Percentiles rank a stretch among this genome's conserved stretches.
Conservation (phyloP, 2,329 filamentous ascomycete genomes). For the Penicillium sp. region DNA sequence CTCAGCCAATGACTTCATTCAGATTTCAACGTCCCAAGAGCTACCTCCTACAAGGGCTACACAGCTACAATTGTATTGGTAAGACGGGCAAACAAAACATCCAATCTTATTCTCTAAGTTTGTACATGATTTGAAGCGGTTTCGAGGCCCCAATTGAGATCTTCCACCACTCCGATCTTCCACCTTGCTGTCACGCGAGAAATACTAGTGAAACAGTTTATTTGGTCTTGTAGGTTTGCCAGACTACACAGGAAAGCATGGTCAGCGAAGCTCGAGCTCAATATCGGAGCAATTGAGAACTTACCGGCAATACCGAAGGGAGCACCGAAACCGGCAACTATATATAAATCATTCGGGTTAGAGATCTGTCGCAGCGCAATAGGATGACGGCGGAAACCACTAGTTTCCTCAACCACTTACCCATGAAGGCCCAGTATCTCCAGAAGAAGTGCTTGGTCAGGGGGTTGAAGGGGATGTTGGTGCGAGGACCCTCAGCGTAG, state of each 20-base stretch:
- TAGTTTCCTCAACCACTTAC: slow-evolving; percentile 49
- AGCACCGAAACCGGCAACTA: slow-evolving; percentile 62
- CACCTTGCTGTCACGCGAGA: slow-evolving; percentile 24
- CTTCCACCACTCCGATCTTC: slow-evolving; percentile 22
- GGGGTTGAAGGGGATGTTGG: slow-evolving; percentile 97
- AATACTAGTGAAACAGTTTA: slow-evolving; percentile 31
- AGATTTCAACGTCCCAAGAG: slow-evolving; percentile 36
- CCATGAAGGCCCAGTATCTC: slow-evolving; percentile 81
- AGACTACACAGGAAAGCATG: slow-evolving; percentile 52
- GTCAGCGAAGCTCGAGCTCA: slow-evolving; percentile 25
- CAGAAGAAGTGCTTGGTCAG: slow-evolving; percentile 81
- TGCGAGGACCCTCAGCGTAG: slow-evolving; percentile 94
- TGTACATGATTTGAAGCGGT: slow-evolving; percentile 43
- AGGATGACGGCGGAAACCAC: neutral
- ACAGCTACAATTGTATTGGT: slow-evolving; percentile 19
- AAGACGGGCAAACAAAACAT: slow-evolving; percentile 22
- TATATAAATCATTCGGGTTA: slow-evolving; percentile 40
- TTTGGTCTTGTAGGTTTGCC: slow-evolving; percentile 69
- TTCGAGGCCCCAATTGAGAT: slow-evolving; percentile 25
- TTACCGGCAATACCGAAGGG: slow-evolving; percentile 69
- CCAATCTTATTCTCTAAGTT: slow-evolving; percentile 42
- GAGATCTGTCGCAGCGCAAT: slow-evolving; percentile 36
- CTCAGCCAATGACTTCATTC: slow-evolving; percentile 50
- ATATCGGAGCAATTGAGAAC: slow-evolving; percentile 28
- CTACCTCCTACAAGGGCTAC: slow-evolving; percentile 23